Base-by-base conservation (phyloP, 169 alveolate genomes). In the Cryptosporidium ryanae region DNA sequence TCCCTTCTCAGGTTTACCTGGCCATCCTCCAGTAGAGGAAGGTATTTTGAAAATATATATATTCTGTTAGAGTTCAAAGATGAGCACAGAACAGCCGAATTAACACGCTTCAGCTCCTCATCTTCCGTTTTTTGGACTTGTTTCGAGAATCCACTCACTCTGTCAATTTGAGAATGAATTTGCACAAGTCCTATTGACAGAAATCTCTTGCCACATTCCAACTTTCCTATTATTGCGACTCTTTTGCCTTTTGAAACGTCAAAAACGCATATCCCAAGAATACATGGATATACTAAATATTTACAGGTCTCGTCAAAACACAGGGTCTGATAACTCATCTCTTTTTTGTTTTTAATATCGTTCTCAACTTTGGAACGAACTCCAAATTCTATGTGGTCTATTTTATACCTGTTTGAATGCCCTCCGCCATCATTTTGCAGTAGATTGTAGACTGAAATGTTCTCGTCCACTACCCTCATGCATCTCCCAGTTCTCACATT, bases 281-380 rank as follows among this genome's bases (percentile, higher is more conserved):
- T 91, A 12, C 97, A 91, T 1, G 99, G 97, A 90, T 95, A 97
- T 59, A 96, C 91, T 52, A 97, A 82, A 89, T 94, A 96, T 82
- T 92, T 93, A 49, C 96, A 96, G 59, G 99, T 94, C 81, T 98
- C 98, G 91, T 98, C 99, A 89, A 97, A 97, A 64, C 90, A 82
- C 23, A 94, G 90, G 52, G 92, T 91, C 90, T 83, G 95, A 82
- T 64, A 84, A 64, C 46, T 91, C 94, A 59, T 90, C 59, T 49
- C 70, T 55, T 91, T 92, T 27, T 92, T 67, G 83, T 93, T 96
- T 57, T 91, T 93, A 29, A 97, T 82, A 66, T 97, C 99, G 81
- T 91, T 94, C 76, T 98, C 99, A 5, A 93, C 91, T 38, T 96
- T 96, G 44, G 95, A 90, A 29, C 98, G 92, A 66, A 95, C 94